Percentiles rank a stretch among this genome's conserved stretches.
These are phyloP conservation scores for Apiotrichum akiyoshidainum DNA, from an alignment of 1,284 basidiomycete genomes.

Conservation along the genomic window DNA sequence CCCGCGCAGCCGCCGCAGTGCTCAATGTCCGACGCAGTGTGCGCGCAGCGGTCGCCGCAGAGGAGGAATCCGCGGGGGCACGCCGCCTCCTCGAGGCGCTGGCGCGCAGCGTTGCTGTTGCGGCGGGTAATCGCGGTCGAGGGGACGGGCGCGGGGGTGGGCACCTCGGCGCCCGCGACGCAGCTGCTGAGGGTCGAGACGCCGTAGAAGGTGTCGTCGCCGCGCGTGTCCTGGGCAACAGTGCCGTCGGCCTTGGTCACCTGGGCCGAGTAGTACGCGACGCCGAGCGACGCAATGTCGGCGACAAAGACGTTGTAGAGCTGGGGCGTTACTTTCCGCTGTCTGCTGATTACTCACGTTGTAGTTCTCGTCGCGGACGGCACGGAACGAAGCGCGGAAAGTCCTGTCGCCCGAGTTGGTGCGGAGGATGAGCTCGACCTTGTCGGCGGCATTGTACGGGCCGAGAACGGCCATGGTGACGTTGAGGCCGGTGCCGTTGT, in stretches of 20 bases:
- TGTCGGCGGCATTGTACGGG: slow-evolving; percentile 15
- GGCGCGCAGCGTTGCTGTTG: not conserved
- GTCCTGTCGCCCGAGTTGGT: slow-evolving; percentile 4
- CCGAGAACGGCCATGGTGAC: slow-evolving; percentile 18
- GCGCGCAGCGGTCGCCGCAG: slow-evolving; percentile 8
- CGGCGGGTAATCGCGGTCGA: not conserved
- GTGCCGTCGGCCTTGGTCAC: slow-evolving; percentile 14
- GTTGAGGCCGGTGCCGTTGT: slow-evolving; percentile 12
- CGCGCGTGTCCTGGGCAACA: slow-evolving; percentile 9
- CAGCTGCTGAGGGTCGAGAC: not conserved
- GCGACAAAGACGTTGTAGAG: slow-evolving; percentile 14
- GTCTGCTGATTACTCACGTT: not conserved
- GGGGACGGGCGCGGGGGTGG: slow-evolving; percentile 1
- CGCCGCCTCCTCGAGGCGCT: not conserved
- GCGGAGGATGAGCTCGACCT: slow-evolving; percentile 14
- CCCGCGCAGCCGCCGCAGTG: slow-evolving; percentile 21
- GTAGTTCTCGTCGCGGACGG: slow-evolving; percentile 10
- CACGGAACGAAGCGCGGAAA: slow-evolving; percentile 8
- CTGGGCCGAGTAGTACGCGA: not conserved
- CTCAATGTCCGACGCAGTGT: slow-evolving; percentile 12
- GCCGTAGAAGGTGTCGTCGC: slow-evolving; percentile 11
- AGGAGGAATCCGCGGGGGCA: slow-evolving; percentile 4
- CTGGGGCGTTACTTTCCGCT: not conserved
- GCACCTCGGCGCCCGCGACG: slow-evolving; percentile 14
- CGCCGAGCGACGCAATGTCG: not conserved